Evolutionary conservation across 805 yeast species (phyloP).

Genomic region (Maudiozyma barnettii): DNA sequence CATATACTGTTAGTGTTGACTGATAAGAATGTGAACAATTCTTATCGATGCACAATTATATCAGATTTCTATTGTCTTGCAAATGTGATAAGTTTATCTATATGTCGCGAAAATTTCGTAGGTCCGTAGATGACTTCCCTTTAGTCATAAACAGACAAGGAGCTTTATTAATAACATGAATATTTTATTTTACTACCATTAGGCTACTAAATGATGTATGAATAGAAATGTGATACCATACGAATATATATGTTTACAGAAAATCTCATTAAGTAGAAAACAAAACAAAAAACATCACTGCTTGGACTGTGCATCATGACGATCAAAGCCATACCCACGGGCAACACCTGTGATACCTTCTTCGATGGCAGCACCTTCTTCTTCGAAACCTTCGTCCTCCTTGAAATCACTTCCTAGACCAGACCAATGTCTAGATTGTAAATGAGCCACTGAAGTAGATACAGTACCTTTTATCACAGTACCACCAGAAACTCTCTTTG

Average conservation of each 20-base stretch:
- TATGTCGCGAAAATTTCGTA: no score
- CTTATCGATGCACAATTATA: no score
- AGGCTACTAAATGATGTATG: background rate
- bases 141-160: no score
- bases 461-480: slow-evolving; percentile 67
- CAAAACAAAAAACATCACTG: background rate
- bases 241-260: background rate
- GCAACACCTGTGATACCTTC: slow-evolving; percentile 86
- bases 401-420: slow-evolving; percentile 85
- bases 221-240: background rate
- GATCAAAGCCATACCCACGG: slow-evolving; percentile 58
- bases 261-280: background rate
- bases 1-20: no score
- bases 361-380: slow-evolving; percentile 71
- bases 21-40: no score
- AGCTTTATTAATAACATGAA: background rate
- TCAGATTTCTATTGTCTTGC: no score
- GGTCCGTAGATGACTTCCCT: no score
- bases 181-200: background rate
- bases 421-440: slow-evolving; percentile 72
- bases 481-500: slow-evolving; percentile 46
- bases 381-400: slow-evolving; percentile 34
- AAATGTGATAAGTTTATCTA: no score
- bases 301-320: slow-evolving; percentile 6
- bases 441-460: slow-evolving; percentile 74